Conservation (phyloP, 2,329 filamentous ascomycete genomes). For the Teratosphaeria zuluensis region DNA sequence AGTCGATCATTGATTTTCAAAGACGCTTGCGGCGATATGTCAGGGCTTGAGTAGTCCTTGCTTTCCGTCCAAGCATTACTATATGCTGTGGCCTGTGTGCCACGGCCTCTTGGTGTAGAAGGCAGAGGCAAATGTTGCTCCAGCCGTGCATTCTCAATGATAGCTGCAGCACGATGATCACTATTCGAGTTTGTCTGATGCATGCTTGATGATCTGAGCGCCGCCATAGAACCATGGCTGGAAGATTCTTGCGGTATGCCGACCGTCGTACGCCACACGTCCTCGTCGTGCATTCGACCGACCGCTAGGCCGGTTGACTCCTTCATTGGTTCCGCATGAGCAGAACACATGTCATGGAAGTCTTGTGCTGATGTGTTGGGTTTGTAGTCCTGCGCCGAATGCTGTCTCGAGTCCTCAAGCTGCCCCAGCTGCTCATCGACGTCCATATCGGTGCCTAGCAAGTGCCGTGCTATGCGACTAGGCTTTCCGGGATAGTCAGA, state of each 20-base stretch:
- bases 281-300: conserved; percentile 5
- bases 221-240: conserved; percentile 11
- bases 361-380: neutral
- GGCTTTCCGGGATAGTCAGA: neutral
- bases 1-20: conserved; percentile 3
- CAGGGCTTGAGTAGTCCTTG: neutral
- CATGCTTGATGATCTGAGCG: conserved; percentile 12
- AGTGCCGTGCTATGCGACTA: neutral
- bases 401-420: neutral
- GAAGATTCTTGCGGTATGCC: conserved; percentile 5
- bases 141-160: neutral
- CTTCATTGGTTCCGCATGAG: neutral
- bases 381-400: neutral
- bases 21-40: conserved; percentile 4
- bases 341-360: neutral
- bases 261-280: conserved; percentile 8
- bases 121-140: neutral
- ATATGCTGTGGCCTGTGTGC: conserved; percentile 2
- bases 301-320: neutral
- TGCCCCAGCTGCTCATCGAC: neutral
- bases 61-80: neutral
- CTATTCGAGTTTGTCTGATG: conserved; percentile 7
- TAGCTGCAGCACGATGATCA: neutral
- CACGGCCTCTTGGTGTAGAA: conserved; percentile 2
- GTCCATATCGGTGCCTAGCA: neutral